Base-by-base conservation (phyloP, 1,284 basidiomycete genomes). In the Pascua guehoae region DNA sequence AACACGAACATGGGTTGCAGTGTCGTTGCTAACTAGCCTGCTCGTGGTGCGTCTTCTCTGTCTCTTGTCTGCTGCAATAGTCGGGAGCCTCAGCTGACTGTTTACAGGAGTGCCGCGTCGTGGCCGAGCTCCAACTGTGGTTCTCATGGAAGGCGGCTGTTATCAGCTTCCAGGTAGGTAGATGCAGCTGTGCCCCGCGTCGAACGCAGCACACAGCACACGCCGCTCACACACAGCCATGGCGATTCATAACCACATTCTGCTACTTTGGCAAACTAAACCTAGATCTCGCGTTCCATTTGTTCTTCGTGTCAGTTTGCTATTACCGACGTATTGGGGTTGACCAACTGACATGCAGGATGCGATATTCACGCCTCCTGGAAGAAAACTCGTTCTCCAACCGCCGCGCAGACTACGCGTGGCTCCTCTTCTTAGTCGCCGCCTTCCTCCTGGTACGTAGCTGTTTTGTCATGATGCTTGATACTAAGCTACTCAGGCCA, bases 381-480 rank as follows among this genome's bases (percentile, higher is more conserved):
- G 95, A 98, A 77, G 92, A 97, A 74, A 92, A 91, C 32, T 91
- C 91, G 1, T 98, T 95, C 74, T 87, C 89, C 37, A 91, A 93
- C 63, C 83, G 84, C 42, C 87, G 83, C 73, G 93, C 94, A 39
- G 93, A 96, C 73, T 98, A 95, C 76, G 87, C 94, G 66, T 96
- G 91, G 89, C 81, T 98, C 15, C 82, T 98, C 11, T 79, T 89
- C 47, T 82, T 89, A 51, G 91, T 89, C 15, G 83, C 89, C 0
- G 58, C 84, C 9, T 86, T 95, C 83, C 85, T 96, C 45, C 84
- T 95, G 44, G 91, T 92, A 17, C 15, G 51, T 24, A 32, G 8
- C n/a, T 44, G 2, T 16, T 17, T 17, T 14, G 2, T 4, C 24
- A n/a, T 1, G n/a, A 42, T 14, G 4, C 37, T 49, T 49, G 18